Percentiles rank a stretch among this genome's conserved stretches.
Conservation (phyloP, 768 basidiomycete genomes). For the Rhodotorula toruloides region DNA sequence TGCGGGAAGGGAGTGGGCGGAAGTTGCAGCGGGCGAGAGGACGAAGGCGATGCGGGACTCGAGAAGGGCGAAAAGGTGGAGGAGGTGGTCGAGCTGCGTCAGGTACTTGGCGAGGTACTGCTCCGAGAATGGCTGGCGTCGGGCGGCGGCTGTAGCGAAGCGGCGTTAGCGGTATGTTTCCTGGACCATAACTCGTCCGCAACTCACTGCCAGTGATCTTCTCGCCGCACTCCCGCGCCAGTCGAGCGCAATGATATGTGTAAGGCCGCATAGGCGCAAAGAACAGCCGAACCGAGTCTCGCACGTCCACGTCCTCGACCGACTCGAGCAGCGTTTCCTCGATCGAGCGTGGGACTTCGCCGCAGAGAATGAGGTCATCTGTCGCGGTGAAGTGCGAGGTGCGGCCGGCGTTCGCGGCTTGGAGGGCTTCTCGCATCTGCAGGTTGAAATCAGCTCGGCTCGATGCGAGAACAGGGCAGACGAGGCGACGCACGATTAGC, state of each 20-base stretch:
- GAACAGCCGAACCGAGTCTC: slow-evolving; percentile 36
- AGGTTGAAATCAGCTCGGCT: accelerated
- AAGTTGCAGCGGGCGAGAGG: slow-evolving; percentile 29
- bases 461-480: not conserved
- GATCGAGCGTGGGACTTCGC: slow-evolving; percentile 25
- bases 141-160: slow-evolving; percentile 14
- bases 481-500: slow-evolving; percentile 13
- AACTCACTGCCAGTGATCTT: slow-evolving; percentile 33
- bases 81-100: slow-evolving; percentile 33
- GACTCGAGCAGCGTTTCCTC: slow-evolving; percentile 31
- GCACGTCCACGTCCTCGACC: slow-evolving; percentile 37
- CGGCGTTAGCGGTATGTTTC: too few species aligned
- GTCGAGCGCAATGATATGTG: slow-evolving; percentile 28
- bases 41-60: slow-evolving; percentile 32
- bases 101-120: slow-evolving; percentile 23
- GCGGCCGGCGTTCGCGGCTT: slow-evolving; percentile 29
- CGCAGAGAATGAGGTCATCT: slow-evolving; percentile 34
- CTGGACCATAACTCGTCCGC: not conserved
- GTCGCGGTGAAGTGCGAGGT: slow-evolving; percentile 32
- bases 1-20: slow-evolving; percentile 29
- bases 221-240: slow-evolving; percentile 31
- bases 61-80: slow-evolving; percentile 33
- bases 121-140: slow-evolving; percentile 32
- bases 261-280: slow-evolving; percentile 31
- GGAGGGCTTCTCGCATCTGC: slow-evolving; percentile 37